Conservation (phyloP, 2,329 filamentous ascomycete species). For the Leptosphaerulina australis region DNA sequence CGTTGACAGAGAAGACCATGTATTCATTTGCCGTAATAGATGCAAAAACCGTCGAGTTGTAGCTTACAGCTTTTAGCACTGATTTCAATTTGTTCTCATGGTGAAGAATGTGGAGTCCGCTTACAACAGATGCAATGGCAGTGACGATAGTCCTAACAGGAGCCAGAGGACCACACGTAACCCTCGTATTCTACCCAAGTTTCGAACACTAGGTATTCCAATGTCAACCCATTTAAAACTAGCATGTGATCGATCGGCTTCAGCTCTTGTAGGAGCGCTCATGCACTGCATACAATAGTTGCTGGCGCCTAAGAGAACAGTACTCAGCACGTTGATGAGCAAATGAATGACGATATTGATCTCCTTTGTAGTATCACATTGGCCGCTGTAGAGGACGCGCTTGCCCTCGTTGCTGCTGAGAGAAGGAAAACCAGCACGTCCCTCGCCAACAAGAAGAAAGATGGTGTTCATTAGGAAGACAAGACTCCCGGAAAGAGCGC, state of each 20-base stretch:
- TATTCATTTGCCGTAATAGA: conserved; percentile 18
- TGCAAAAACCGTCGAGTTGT: conserved; percentile 33
- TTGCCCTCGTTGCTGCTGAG: not conserved
- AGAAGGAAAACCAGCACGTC: not conserved
- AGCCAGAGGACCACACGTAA: conserved; percentile 17
- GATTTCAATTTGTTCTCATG: too few species aligned
- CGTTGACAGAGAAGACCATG: conserved; percentile 4
- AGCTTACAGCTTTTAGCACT: conserved; percentile 17
- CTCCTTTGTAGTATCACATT: conserved; percentile 3
- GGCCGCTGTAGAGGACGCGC: conserved; percentile 4
- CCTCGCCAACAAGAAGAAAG: conserved; percentile 3
- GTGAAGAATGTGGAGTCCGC: too few species aligned
- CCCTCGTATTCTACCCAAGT: conserved; percentile 17
- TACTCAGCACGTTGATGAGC: conserved; percentile 56
- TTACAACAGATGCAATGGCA: conserved; percentile 28
- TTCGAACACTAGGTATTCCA: conserved; percentile 25
- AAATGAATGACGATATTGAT: conserved; percentile 48
- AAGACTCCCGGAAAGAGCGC: not conserved
- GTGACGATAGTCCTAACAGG: conserved; percentile 15
- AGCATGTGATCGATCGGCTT: conserved; percentile 57
- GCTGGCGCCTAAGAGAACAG: conserved; percentile 53
- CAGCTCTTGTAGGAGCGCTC: conserved; percentile 55
- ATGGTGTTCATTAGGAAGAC: conserved; percentile 4
- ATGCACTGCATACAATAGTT: conserved; percentile 61
- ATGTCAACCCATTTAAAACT: conserved; percentile 21